Base-by-base conservation (phyloP, 331 rosid genomes). In the Dryas integrifolia region DNA sequence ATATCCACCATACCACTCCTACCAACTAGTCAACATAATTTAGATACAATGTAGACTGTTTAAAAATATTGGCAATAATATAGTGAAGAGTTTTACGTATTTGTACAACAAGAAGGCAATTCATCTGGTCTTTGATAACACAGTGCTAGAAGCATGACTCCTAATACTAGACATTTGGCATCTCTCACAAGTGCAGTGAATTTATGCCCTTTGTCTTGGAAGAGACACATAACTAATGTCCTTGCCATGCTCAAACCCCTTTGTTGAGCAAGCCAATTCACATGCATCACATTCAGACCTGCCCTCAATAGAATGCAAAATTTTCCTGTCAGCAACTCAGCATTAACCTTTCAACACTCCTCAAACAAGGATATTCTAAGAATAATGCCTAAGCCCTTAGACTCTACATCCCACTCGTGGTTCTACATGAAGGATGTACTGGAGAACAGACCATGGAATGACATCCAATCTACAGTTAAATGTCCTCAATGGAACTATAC, bases 101-200 rank as follows among this genome's bases (percentile, higher is more conserved):
- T 30, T 30, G 21, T 59, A 39, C 7, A 67, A 30, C 46, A 50
- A 38, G 72, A 68, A 55, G 15, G 60, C 60, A 51, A 30, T 15
- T 58, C 43, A 9, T 3, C 62, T 3, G 9, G 7, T 2, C 6
- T 14, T n/a, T 0, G 3, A 52, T 55, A 10, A 51, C 7, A 48
- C 1, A 8, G 35, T 16, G 45, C 74, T 55, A 12, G 2, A 40
- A 71, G 16, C 10, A 11, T 0, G 5, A 58, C 18, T 58, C 46
- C 46, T 57, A 59, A 57, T 26, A 70, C 55, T 9, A 71, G 57
- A 58, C n/a, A 55, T 56, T 18, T 1, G 41, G 49, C 55, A 53
- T 41, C 9, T 64, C 14, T 53, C 51, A 69, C 60, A 49, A 15
- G 48, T 15, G 40, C 13, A 61, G 40, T 53, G 12, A 53, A 53